phyloP scores from a whole-genome alignment of 495 filamentous ascomycete genomes.

The Aspergillus wentii region DNA sequence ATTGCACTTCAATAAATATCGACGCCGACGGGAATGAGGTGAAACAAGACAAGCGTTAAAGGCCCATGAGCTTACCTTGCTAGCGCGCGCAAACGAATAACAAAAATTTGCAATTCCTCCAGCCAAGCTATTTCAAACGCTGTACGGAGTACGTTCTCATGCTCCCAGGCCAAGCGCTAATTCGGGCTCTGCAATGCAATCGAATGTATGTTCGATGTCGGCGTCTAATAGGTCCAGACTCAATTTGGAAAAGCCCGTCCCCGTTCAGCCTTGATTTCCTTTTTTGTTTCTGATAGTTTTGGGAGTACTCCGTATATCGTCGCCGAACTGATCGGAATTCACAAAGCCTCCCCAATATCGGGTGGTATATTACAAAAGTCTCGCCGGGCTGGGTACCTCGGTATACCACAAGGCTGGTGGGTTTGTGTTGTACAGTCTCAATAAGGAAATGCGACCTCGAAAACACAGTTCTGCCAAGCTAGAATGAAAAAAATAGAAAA shows the following conservation, averaged over 20 bases:
- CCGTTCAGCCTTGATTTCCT: background rate
- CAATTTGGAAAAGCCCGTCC: background rate
- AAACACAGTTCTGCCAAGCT: too few species aligned
- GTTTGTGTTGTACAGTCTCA: too few species aligned
- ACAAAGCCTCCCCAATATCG: too few species aligned
- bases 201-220: background rate
- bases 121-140: conserved; percentile 21
- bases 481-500: too few species aligned
- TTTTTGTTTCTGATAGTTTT: background rate
- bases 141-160: conserved; percentile 28
- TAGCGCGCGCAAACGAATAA: conserved; percentile 25
- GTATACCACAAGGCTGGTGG: too few species aligned
- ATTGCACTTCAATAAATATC: too few species aligned
- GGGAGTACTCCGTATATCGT: too few species aligned
- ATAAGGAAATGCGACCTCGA: too few species aligned
- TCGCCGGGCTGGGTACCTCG: too few species aligned
- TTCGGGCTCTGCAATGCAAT: background rate
- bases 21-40: too few species aligned
- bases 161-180: conserved; percentile 23
- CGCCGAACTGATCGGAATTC: too few species aligned
- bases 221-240: background rate
- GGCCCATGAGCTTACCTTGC: conserved; percentile 19
- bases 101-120: conserved; percentile 9
- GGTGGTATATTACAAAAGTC: too few species aligned
- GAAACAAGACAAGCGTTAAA: conserved; percentile 1